Evolutionary conservation across 2,329 filamentous ascomycete genomes (phyloP).

Genomic region (Penicillium sp.): DNA sequence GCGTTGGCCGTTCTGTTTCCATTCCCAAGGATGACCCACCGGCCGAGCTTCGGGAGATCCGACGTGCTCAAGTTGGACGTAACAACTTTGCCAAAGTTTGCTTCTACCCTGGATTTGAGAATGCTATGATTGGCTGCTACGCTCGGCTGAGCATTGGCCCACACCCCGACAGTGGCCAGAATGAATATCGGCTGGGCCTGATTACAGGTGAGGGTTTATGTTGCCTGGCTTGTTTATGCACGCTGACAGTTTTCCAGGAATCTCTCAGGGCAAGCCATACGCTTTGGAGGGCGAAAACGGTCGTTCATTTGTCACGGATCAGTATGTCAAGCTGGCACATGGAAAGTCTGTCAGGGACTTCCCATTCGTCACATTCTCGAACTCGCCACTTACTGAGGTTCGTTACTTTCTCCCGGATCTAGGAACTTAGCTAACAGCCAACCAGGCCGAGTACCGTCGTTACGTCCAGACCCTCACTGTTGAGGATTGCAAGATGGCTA

Average conservation of each 20-base stretch:
- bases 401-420: slow-evolving; percentile 21
- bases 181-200: slow-evolving; percentile 81
- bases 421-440: background rate
- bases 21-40: slow-evolving; percentile 64
- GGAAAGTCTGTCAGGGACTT: slow-evolving; percentile 81
- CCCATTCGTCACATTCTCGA: slow-evolving; percentile 87
- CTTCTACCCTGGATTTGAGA: slow-evolving; percentile 87
- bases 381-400: slow-evolving; percentile 79
- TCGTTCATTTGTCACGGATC: slow-evolving; percentile 76
- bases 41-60: slow-evolving; percentile 74
- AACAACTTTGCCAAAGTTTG: slow-evolving; percentile 86
- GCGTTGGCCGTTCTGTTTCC: slow-evolving; percentile 50
- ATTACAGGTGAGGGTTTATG: slow-evolving; percentile 68
- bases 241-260: slow-evolving; percentile 52
- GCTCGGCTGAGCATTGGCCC: slow-evolving; percentile 79
- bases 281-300: slow-evolving; percentile 72
- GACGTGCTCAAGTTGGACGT: slow-evolving; percentile 78
- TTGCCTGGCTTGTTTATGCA: no score
- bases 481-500: slow-evolving; percentile 71
- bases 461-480: slow-evolving; percentile 73
- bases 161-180: slow-evolving; percentile 67
- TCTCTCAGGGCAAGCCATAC: slow-evolving; percentile 77
- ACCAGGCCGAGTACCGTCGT: slow-evolving; percentile 72
- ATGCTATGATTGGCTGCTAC: slow-evolving; percentile 78
- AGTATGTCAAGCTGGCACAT: slow-evolving; percentile 77